These are phyloP conservation scores for Crithidia thermophila DNA, from an alignment of 208 protist genomes.

Conservation along the genomic window DNA sequence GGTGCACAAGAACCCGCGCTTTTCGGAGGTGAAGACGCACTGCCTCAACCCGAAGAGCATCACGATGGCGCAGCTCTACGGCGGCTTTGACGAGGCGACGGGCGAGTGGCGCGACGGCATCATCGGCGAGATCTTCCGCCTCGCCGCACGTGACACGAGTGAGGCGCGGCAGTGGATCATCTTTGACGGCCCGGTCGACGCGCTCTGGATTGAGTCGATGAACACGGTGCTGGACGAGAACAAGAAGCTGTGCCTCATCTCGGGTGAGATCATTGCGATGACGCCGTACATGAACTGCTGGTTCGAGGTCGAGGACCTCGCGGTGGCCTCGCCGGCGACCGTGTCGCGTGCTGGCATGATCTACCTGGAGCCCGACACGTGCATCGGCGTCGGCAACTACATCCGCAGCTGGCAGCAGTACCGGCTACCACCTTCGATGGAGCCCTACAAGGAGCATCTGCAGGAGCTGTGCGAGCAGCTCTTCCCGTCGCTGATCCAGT, in stretches of 20 bases:
- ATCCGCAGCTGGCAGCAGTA: slow-evolving; percentile 87
- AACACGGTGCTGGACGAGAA: slow-evolving; percentile 96
- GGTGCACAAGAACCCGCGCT: slow-evolving; percentile 74
- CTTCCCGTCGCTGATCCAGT: slow-evolving; percentile 91
- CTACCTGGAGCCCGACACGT: slow-evolving; percentile 96
- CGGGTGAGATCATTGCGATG: slow-evolving; percentile 96
- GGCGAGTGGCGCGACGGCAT: slow-evolving; percentile 98
- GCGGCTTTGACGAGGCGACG: slow-evolving; percentile 96
- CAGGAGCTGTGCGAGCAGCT: slow-evolving; percentile 90
- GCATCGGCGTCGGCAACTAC: slow-evolving; percentile 84
- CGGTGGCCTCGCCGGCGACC: slow-evolving; percentile 97
- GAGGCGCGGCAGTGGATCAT: slow-evolving; percentile 95
- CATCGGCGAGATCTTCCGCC: slow-evolving; percentile 93
- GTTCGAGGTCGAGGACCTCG: slow-evolving; percentile 98
- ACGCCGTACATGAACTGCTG: slow-evolving; percentile 96
- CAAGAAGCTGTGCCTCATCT: slow-evolving; percentile 96
- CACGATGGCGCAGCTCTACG: slow-evolving; percentile 98
- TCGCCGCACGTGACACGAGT: slow-evolving; percentile 83
- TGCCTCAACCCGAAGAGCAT: slow-evolving; percentile 97
- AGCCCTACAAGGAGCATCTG: slow-evolving; percentile 83
- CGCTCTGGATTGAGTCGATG: slow-evolving; percentile 96
- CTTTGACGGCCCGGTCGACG: slow-evolving; percentile 97
- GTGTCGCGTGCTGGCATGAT: slow-evolving; percentile 99
- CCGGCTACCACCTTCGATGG: slow-evolving; percentile 78
- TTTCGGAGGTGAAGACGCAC: slow-evolving; percentile 87